Base-by-base conservation (phyloP, 2,329 filamentous ascomycete genomes). In the Gnomoniopsis smithogilvyi region DNA sequence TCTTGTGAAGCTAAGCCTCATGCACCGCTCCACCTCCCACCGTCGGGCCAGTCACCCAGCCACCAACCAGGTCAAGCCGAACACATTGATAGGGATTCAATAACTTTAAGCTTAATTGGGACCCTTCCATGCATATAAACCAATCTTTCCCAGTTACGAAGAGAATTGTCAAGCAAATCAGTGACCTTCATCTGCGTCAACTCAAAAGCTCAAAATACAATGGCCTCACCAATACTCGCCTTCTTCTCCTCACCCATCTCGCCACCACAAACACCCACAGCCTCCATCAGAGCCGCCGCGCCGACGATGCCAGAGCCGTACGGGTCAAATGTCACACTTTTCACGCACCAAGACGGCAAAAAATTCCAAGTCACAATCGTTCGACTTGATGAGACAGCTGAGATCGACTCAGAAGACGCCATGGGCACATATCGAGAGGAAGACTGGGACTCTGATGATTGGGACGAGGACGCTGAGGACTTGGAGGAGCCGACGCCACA, bases 371-470 rank as follows among this genome's bases (percentile, higher is more conserved):
- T 49, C 15, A 41, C 54, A 8, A 47, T 49, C 54, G 36, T 41
- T 11, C 45, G 54, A 2, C 30, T 56, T 15, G 54, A 49, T 8
- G 33, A 12, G 22, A 41, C 24, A 8, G 45, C 41, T 10, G 48
- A 49, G n/a, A 19, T 54, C 43, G 26, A 54, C 30, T 41, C 36
- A 11, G 46, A 49, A 34, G 30, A n/a, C n/a, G n/a, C 21, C 15
- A 12, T n/a, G 7, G 26, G 21, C 2, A 15, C 17, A 2, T 41
- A 21, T 21, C 45, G 24, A 6, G 45, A 14, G 3, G 34, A 41
- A 11, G 45, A 50, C 45, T 56, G 54, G 54, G 54, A 56, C 45
- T 33, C 15, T 15, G 46, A 43, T 34, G 54, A 56, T 22, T 56
- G 54, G 54, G 45, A 49, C 19, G 54, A 50, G 10, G 53, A 55